phyloP scores from a whole-genome alignment of 2,329 filamentous ascomycete species.

The Neonectria punicea region DNA sequence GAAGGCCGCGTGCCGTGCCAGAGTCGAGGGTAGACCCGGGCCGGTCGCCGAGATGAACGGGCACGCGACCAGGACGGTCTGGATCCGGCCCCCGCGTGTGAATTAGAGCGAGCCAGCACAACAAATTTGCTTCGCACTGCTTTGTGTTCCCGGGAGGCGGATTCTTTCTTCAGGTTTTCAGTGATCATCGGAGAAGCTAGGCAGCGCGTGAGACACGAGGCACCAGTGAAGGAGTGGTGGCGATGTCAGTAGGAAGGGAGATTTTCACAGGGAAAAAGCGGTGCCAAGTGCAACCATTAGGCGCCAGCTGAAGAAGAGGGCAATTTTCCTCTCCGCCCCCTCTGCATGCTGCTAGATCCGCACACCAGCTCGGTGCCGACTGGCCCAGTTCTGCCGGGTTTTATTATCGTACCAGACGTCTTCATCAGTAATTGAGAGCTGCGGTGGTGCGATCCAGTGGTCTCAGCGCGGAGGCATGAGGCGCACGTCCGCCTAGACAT shows the following conservation, averaged over 20 bases:
- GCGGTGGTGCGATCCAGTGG: slow-evolving; percentile 21
- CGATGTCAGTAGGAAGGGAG: not conserved
- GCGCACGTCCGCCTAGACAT: too few species aligned
- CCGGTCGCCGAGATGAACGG: slow-evolving; percentile 9
- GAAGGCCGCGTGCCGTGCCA: not conserved
- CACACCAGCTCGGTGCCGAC: slow-evolving; percentile 4
- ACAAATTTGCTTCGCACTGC: not conserved
- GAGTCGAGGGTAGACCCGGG: slow-evolving; percentile 2
- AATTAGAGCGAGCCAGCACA: not conserved
- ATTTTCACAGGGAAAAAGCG: not conserved
- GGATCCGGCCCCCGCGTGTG: not conserved
- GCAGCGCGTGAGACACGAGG: not conserved
- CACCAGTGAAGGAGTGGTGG: not conserved
- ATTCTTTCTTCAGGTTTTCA: not conserved
- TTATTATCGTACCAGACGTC: slow-evolving; percentile 12
- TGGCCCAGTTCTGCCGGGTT: slow-evolving; percentile 1
- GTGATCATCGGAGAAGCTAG: not conserved
- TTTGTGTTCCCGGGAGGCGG: not conserved
- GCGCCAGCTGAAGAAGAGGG: not conserved
- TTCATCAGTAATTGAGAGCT: not conserved
- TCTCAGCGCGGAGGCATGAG: slow-evolving; percentile 2
- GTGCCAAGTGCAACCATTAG: not conserved
- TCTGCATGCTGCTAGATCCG: not conserved
- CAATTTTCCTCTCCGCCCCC: not conserved
- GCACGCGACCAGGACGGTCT: slow-evolving; percentile 13